A percentile compares a stretch with the other conserved stretches of the same genome.
Evolutionary conservation across 2,329 filamentous ascomycete species (phyloP).

Genomic region (Chaetomium sp.): DNA sequence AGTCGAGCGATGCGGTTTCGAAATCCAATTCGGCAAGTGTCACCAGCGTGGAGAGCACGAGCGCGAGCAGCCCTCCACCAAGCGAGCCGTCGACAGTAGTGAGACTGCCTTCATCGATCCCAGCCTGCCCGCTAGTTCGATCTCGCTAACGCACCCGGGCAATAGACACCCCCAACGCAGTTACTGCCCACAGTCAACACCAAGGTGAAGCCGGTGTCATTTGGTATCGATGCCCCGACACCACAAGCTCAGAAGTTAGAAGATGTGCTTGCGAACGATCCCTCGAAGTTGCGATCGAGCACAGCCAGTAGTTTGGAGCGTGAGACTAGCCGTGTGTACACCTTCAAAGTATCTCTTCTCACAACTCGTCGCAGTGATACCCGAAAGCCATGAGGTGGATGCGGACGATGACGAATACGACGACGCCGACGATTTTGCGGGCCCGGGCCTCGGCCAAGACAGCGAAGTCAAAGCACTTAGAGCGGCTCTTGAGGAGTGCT

Average conservation of each 20-base stretch:
- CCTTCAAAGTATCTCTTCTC: constrained; percentile 1
- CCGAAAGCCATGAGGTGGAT: constrained; percentile 51
- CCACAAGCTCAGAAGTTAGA: constrained; percentile 81
- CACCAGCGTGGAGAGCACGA: constrained; percentile 41
- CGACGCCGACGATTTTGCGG: constrained; percentile 50
- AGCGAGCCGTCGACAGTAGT: constrained; percentile 45
- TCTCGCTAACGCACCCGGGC: constrained; percentile 25
- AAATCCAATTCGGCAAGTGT: constrained; percentile 35
- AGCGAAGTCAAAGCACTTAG: constrained; percentile 69
- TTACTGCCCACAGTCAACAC: constrained; percentile 73
- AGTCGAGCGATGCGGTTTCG: constrained; percentile 42
- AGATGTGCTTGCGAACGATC: constrained; percentile 63
- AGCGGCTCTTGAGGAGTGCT: constrained; percentile 81
- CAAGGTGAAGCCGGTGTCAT: constrained; percentile 66
- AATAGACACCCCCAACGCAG: constrained; percentile 47
- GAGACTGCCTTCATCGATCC: constrained; percentile 17
- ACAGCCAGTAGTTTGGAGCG: constrained; percentile 77
- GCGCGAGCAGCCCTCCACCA: constrained; percentile 41
- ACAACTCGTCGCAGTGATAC: constrained; percentile 51
- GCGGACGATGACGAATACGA: constrained; percentile 55
- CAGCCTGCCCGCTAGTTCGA: too few relatives aligned
- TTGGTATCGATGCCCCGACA: constrained; percentile 70
- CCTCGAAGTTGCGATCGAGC: constrained; percentile 61
- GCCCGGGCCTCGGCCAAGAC: constrained; percentile 48
- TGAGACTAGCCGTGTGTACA: constrained; percentile 43